Base-by-base conservation (phyloP, 169 alveolate species). In the Plasmodium knowlesi region DNA sequence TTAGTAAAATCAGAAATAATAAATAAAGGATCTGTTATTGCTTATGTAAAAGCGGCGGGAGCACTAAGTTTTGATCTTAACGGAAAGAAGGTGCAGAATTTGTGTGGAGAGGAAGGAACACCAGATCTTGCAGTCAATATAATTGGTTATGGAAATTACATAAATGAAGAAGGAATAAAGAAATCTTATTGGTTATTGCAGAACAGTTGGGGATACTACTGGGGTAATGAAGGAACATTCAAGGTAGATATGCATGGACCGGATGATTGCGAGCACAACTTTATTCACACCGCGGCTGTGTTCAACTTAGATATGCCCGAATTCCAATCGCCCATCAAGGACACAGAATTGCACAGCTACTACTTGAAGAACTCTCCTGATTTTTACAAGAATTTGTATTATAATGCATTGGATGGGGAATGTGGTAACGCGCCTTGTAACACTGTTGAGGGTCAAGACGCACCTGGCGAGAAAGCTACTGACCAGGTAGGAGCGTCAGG, bases 141-240 rank as follows among this genome's bases (percentile, higher is more conserved):
- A 28, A 79, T 93, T 3, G 96, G 96, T 0, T 93, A 78, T 46
- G 94, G 96, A 3, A 76, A 54, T 0, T 93, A 93, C 37, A 28
- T 67, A n/a, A 37, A 78, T 30, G 83, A 5, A 3, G 67, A 82
- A 0, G 89, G 84, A n/a, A 37, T 54, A 41, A 76, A 46, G 0
- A 81, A 88, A 5, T 34, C 92, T n/a, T 84, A 72, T 50, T 84
- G 93, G 93, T 3, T 84, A n/a, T 25, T 84, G 1, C 50, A 32
- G 46, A 84, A 84, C 53, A 84, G 93, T 34, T 84, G 93, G 93
- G 93, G 93, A 5, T 32, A 84, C 1, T 32, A 84, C 78, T 84
- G 93, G 93, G 93, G 78, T 28, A 84, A 84, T 53, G 73, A 43
- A 1, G 93, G 93, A 5, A 39, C 25, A 16, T 84, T 84, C 28